A percentile compares a stretch with the other conserved stretches of the same genome.
Conservation (phyloP, 805 yeast species). For the Hyphopichia homilentoma region DNA sequence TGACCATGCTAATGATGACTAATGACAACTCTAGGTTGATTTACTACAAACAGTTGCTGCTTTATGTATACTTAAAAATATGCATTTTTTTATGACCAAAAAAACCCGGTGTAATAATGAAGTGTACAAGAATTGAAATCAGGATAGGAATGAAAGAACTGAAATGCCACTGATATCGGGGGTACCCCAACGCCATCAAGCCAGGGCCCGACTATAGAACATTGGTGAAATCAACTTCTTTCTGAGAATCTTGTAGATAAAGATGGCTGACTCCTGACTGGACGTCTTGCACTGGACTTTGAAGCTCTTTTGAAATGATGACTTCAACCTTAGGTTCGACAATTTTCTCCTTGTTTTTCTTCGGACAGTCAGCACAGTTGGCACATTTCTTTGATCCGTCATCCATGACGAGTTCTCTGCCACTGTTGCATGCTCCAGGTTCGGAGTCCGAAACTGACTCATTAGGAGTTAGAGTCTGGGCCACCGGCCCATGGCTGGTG, state of each 20-base stretch:
- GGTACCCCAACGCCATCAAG: too few relatives aligned
- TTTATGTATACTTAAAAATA: too few relatives aligned
- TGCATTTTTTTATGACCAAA: too few relatives aligned
- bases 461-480: slow-evolving; percentile 1
- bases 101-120: too few relatives aligned
- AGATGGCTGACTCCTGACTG: background rate
- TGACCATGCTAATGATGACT: too few relatives aligned
- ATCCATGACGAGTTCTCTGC: slow-evolving; percentile 10
- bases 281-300: background rate
- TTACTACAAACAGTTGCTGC: too few relatives aligned
- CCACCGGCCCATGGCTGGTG: slow-evolving; percentile 1
- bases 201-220: slow-evolving; percentile 1
- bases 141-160: too few relatives aligned
- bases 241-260: background rate
- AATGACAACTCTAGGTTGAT: too few relatives aligned
- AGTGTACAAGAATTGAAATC: too few relatives aligned
- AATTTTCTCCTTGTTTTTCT: slow-evolving; percentile 6
- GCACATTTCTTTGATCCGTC: slow-evolving; percentile 24
- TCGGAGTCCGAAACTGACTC: background rate
- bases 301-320: slow-evolving; percentile 2
- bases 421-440: slow-evolving; percentile 1
- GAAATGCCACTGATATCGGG: too few relatives aligned
- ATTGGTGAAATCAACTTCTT: slow-evolving; percentile 9
- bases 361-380: slow-evolving; percentile 29
- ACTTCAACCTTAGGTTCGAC: slow-evolving; percentile 10